Evolutionary conservation across 2,329 filamentous ascomycete genomes (phyloP).

Genomic region (Calycina herbarum): DNA sequence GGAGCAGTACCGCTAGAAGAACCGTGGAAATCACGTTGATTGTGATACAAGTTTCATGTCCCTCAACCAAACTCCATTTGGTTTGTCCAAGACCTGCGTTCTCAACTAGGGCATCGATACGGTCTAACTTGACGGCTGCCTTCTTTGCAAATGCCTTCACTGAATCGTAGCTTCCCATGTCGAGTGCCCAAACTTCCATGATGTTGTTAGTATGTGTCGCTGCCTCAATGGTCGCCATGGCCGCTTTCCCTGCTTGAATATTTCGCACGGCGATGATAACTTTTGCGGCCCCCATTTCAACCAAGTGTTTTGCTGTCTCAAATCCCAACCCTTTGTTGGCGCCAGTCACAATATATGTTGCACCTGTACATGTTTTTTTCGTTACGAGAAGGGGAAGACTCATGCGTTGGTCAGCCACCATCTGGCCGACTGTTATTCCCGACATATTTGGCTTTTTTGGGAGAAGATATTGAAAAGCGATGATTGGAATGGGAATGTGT

Average conservation of each 20-base stretch:
- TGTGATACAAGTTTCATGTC: constrained; percentile 7
- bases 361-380: neutral
- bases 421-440: neutral
- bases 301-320: constrained; percentile 43
- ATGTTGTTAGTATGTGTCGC: constrained; percentile 13
- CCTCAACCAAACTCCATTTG: neutral
- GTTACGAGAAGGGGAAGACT: neutral
- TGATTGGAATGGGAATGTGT: neutral
- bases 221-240: constrained; percentile 35
- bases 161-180: constrained; percentile 23
- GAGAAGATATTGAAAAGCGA: neutral
- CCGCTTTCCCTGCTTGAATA: constrained; percentile 38
- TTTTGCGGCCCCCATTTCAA: constrained; percentile 38
- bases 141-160: constrained; percentile 22
- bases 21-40: constrained; percentile 15
- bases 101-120: neutral
- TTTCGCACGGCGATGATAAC: constrained; percentile 45
- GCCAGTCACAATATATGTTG: constrained; percentile 33
- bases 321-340: constrained; percentile 46
- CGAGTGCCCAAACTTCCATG: constrained; percentile 26
- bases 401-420: neutral
- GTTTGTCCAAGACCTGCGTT: neutral
- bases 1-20: constrained; percentile 9
- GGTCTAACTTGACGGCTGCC: neutral
- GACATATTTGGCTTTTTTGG: neutral